phyloP scores from a whole-genome alignment of 192 early-diverging fungal species.

The Coemansia sp. region DNA sequence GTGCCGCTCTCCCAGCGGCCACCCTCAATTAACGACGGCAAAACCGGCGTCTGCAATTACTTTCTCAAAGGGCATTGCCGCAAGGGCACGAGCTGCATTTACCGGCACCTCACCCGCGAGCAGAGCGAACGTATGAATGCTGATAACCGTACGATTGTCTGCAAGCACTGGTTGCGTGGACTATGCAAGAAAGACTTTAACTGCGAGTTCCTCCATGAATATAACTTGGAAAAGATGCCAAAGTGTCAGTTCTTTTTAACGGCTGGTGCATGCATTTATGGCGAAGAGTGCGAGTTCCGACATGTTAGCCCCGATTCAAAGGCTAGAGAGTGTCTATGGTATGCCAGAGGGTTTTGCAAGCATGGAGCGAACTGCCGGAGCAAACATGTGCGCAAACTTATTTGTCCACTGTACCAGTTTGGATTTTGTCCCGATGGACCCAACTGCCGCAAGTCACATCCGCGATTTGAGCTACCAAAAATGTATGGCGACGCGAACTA shows the following conservation, averaged over 20 bases:
- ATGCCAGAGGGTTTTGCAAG: slow-evolving; percentile 88
- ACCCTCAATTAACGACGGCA: slow-evolving; percentile 36
- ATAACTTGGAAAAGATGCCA: slow-evolving; percentile 97
- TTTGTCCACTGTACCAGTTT: slow-evolving; percentile 89
- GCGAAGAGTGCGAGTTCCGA: slow-evolving; percentile 81
- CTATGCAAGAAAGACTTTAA: slow-evolving; percentile 97
- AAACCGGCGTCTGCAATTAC: slow-evolving; percentile 73
- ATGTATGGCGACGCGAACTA: neutral
- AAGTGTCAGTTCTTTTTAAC: slow-evolving; percentile 93
- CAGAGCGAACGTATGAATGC: slow-evolving; percentile 44
- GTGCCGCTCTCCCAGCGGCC: slow-evolving; percentile 14
- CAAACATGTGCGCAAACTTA: slow-evolving; percentile 87
- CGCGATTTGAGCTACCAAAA: slow-evolving; percentile 35
- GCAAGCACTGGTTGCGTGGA: slow-evolving; percentile 97
- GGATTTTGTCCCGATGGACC: slow-evolving; percentile 95
- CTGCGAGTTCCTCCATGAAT: slow-evolving; percentile 98
- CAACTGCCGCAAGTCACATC: slow-evolving; percentile 85
- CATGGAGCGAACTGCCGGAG: slow-evolving; percentile 74
- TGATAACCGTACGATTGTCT: slow-evolving; percentile 82
- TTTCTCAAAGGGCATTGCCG: slow-evolving; percentile 82
- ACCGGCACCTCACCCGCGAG: slow-evolving; percentile 62
- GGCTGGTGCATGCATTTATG: slow-evolving; percentile 86
- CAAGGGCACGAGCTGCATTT: slow-evolving; percentile 73
- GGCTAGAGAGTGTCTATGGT: slow-evolving; percentile 95
- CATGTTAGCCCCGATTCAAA: slow-evolving; percentile 93